Evolutionary conservation across 2,329 filamentous ascomycete species (phyloP).

Genomic region (Trichoderma harzianum): DNA sequence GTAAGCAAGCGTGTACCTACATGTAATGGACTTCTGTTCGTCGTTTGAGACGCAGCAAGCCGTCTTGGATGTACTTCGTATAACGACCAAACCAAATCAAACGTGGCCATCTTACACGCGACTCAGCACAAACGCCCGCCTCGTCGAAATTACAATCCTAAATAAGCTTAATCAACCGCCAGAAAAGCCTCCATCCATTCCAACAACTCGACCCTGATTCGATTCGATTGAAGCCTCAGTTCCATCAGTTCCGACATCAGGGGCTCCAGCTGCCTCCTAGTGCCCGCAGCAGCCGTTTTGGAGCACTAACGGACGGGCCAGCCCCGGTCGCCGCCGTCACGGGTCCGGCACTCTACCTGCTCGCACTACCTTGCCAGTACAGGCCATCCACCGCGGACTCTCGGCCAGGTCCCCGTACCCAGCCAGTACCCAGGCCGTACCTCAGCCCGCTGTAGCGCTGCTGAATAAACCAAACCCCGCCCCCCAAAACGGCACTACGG

Average conservation of each 20-base stretch:
- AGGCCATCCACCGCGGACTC: background rate
- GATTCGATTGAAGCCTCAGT: background rate
- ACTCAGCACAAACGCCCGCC: background rate
- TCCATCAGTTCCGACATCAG: background rate
- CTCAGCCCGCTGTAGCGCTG: background rate
- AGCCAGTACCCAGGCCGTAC: background rate
- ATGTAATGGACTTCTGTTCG: background rate
- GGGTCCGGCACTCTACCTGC: background rate
- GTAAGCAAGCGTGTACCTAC: background rate
- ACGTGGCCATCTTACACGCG: background rate
- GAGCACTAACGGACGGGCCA: background rate
- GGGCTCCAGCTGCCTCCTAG: slow-evolving; percentile 4
- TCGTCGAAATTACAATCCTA: background rate
- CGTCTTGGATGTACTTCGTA: background rate
- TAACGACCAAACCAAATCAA: background rate
- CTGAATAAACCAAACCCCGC: background rate
- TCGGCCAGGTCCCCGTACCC: background rate
- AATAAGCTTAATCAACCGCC: background rate
- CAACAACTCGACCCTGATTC: background rate
- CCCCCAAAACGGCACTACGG: slow-evolving; percentile 8
- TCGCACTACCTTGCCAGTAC: background rate
- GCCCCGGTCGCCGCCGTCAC: background rate
- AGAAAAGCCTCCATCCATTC: background rate
- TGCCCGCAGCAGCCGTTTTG: background rate
- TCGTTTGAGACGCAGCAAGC: background rate